Percentiles rank a stretch among this genome's conserved stretches.
Evolutionary conservation across 2,329 filamentous ascomycete genomes (phyloP).

Genomic region (Periconia sp.): DNA sequence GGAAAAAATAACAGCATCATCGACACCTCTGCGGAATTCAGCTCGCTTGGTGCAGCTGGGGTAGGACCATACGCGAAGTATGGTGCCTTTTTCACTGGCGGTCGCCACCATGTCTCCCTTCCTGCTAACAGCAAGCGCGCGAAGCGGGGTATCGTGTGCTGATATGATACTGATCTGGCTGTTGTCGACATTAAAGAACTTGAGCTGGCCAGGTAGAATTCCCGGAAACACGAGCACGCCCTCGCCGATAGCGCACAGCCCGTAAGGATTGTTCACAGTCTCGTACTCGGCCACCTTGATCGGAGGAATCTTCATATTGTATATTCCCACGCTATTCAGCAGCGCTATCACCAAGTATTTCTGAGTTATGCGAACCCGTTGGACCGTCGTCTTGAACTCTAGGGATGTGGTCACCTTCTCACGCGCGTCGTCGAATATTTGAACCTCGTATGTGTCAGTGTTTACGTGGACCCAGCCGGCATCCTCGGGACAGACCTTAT

Average conservation of each 20-base stretch:
- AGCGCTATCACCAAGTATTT: constrained; percentile 79
- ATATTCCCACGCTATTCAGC: constrained; percentile 78
- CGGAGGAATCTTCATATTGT: constrained; percentile 74
- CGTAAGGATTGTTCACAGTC: constrained; percentile 81
- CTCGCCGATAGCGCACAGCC: constrained; percentile 75
- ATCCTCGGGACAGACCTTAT: constrained; percentile 62
- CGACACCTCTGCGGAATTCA: constrained; percentile 85
- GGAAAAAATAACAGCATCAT: constrained; percentile 84
- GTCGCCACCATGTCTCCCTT: constrained; percentile 84
- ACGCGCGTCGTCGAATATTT: constrained; percentile 90
- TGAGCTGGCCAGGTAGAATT: constrained; percentile 83
- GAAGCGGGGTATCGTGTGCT: constrained; percentile 78
- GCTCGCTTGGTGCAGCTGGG: constrained; percentile 76
- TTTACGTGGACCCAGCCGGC: constrained; percentile 27
- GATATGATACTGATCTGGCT: constrained; percentile 91
- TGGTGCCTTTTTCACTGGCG: constrained; percentile 88
- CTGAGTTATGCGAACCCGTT: constrained; percentile 75
- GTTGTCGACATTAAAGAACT: constrained; percentile 76
- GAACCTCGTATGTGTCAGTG: constrained; percentile 56
- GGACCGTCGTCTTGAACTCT: constrained; percentile 76
- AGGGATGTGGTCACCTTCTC: constrained; percentile 74
- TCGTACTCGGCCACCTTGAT: constrained; percentile 75
- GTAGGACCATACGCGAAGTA: constrained; percentile 84
- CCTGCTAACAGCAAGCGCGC: constrained; percentile 75
- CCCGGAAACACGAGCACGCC: constrained; percentile 82